A percentile compares a stretch with the other conserved stretches of the same genome.
Conservation (phyloP, 2,329 filamentous ascomycete species). For the Fusarium multiceps region DNA sequence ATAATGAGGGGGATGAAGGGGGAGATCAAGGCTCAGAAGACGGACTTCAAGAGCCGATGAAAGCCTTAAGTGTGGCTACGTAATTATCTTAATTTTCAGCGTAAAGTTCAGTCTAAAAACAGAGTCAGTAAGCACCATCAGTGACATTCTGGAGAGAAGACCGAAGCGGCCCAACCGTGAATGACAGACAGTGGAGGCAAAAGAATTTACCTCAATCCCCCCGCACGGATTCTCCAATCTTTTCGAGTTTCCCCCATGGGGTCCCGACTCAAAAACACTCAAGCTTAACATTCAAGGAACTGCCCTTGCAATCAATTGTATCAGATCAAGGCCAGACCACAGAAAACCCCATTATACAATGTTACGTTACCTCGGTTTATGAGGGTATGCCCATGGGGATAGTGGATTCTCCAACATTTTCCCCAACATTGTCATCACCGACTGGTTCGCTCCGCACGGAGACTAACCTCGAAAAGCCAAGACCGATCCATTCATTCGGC, state of each 20-base stretch:
- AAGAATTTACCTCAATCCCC: constrained; percentile 7
- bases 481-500: constrained; percentile 11
- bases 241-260: constrained; percentile 3
- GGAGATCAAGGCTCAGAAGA: constrained; percentile 7
- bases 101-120: not conserved
- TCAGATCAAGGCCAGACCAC: not conserved
- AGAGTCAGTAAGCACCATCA: not conserved
- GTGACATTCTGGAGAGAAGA: constrained; percentile 4
- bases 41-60: constrained; percentile 3
- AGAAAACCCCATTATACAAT: not conserved
- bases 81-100: not conserved
- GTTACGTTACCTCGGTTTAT: constrained; percentile 6
- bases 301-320: not conserved
- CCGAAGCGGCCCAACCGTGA: constrained; percentile 3
- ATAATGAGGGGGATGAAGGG: constrained; percentile 19
- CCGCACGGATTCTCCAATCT: constrained; percentile 18
- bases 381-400: constrained; percentile 13
- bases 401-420: constrained; percentile 15
- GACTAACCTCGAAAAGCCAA: not conserved
- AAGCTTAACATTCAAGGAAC: not conserved
- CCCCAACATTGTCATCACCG: not conserved
- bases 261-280: not conserved
- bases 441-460: not conserved
- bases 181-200: not conserved
- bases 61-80: not conserved